These are phyloP conservation scores for Entomortierella lignicola DNA, from an alignment of 192 early-diverging fungal species.

Conservation along the genomic window DNA sequence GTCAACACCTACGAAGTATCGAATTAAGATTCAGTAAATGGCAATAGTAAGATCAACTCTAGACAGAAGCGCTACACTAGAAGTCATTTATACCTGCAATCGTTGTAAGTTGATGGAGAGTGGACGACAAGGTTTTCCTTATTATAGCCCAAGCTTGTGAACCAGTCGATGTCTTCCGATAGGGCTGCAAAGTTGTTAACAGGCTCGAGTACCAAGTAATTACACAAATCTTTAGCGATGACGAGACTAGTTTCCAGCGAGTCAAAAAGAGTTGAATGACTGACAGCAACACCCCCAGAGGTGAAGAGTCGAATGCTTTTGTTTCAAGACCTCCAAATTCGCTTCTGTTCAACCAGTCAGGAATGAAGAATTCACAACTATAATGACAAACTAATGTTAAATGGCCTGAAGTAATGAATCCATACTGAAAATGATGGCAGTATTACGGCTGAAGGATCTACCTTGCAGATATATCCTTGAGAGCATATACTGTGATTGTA, in stretches of 20 bases:
- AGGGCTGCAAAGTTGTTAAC: background rate
- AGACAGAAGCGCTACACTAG: background rate
- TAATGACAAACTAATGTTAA: background rate
- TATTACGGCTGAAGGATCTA: background rate
- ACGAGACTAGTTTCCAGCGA: constrained; percentile 14
- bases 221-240: constrained; percentile 24
- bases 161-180: background rate
- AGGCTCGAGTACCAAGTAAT: constrained; percentile 29
- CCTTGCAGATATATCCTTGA: constrained; percentile 44
- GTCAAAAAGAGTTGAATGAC: background rate
- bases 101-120: constrained; percentile 25
- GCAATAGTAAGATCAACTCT: no score
- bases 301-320: background rate
- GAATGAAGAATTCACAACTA: constrained; percentile 28
- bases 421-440: background rate
- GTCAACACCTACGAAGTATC: constrained; percentile 18
- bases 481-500: constrained; percentile 11
- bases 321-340: background rate
- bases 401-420: background rate
- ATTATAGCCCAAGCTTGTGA: constrained; percentile 6
- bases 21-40: background rate
- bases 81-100: constrained; percentile 13
- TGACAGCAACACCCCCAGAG: constrained; percentile 8
- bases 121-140: constrained; percentile 11
- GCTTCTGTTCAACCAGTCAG: background rate